These are phyloP conservation scores for Penicillium sp. DNA, from an alignment of 2,329 filamentous ascomycete genomes.

Conservation along the genomic window DNA sequence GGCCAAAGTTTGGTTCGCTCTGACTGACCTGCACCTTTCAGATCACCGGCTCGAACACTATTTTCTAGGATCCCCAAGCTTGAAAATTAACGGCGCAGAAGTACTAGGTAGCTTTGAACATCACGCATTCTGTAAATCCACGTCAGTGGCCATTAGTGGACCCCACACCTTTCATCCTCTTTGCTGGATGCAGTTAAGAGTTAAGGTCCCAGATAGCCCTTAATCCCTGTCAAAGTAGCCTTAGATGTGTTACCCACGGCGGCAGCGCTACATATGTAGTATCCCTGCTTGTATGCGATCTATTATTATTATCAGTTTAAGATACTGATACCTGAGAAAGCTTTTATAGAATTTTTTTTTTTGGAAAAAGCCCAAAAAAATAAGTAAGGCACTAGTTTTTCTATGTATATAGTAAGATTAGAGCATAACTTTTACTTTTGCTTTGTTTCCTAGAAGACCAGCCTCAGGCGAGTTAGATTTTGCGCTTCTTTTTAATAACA, in stretches of 20 bases:
- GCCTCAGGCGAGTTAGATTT: background rate
- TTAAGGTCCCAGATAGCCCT: background rate
- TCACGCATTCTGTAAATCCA: background rate
- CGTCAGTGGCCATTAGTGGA: conserved; percentile 5
- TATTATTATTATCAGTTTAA: too few species aligned
- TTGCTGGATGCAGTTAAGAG: background rate
- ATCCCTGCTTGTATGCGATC: background rate
- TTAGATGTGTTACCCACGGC: background rate
- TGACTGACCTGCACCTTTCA: background rate
- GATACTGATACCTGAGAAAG: too few species aligned
- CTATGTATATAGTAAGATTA: too few species aligned
- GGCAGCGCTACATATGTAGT: too few species aligned
- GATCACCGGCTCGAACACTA: background rate
- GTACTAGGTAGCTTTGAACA: background rate
- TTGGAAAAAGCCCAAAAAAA: too few species aligned
- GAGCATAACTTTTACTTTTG: too few species aligned
- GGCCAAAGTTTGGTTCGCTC: background rate
- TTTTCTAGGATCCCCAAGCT: background rate
- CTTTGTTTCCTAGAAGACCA: background rate
- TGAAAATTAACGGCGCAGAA: background rate
- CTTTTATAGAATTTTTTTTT: too few species aligned
- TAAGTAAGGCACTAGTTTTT: too few species aligned
- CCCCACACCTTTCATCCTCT: background rate
- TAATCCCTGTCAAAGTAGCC: background rate
- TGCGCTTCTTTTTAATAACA: background rate